phyloP scores from a whole-genome alignment of 1,139 yeast genomes.

The Debaryomycetaceae sp. region DNA sequence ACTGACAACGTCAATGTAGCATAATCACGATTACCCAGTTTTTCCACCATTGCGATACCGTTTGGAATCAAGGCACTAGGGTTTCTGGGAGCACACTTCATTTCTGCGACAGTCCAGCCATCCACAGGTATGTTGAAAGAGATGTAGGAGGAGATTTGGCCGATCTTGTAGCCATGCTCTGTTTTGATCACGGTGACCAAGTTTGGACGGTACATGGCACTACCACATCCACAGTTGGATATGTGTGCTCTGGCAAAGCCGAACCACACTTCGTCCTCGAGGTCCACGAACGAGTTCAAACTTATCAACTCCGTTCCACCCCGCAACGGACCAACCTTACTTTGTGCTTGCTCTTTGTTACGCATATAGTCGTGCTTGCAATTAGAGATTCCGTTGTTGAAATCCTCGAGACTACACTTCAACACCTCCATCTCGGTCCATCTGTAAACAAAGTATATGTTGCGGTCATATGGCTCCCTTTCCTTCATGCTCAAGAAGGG shows the following conservation, averaged over 20 bases:
- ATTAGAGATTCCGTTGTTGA: constrained; percentile 7
- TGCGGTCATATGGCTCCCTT: constrained; percentile 15
- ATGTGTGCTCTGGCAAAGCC: constrained; percentile 50
- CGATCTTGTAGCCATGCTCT: constrained; percentile 17
- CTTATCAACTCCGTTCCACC: constrained; percentile 19
- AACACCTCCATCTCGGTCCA: constrained; percentile 26
- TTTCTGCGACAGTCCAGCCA: constrained; percentile 32
- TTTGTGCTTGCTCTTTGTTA: constrained; percentile 12
- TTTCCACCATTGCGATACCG: constrained; percentile 20
- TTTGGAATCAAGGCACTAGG: constrained; percentile 32
- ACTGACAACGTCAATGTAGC: constrained; percentile 11
- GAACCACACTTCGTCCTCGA: constrained; percentile 44
- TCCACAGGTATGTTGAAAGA: constrained; percentile 35
- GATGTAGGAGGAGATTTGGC: constrained; percentile 30
- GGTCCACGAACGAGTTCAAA: constrained; percentile 13
- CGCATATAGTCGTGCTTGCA: constrained; percentile 26
- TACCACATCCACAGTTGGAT: constrained; percentile 46
- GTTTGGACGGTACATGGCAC: constrained; percentile 45
- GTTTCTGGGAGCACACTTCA: constrained; percentile 15
- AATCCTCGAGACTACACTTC: constrained; percentile 18
- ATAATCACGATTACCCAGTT: constrained; percentile 4
- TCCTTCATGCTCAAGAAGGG: constrained; percentile 7
- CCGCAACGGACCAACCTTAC: constrained; percentile 8
- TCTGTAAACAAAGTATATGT: constrained; percentile 25
- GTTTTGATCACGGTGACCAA: constrained; percentile 37